These are phyloP conservation scores for Rhizophora mangle DNA, from an alignment of 345 rosid genomes.

Conservation along the genomic window DNA sequence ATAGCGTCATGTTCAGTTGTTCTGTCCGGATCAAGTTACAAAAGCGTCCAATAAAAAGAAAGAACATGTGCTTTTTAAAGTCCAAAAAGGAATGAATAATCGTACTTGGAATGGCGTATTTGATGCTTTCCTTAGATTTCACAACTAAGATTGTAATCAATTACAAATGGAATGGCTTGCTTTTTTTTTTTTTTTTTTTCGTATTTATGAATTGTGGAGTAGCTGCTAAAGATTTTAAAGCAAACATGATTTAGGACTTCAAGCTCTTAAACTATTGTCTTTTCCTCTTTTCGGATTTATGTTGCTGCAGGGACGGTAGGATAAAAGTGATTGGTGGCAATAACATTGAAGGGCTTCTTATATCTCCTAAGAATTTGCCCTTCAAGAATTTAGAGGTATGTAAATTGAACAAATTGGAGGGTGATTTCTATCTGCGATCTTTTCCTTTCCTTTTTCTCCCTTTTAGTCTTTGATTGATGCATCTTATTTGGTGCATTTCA, in stretches of 20 bases:
- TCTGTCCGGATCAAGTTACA: too few relatives aligned
- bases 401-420: background rate
- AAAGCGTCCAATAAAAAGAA: too few relatives aligned
- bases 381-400: conserved; percentile 29
- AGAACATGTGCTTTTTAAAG: too few relatives aligned
- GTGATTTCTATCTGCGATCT: background rate
- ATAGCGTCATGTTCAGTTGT: background rate
- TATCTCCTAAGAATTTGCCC: conserved; percentile 16
- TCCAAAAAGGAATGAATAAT: too few relatives aligned
- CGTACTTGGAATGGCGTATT: too few relatives aligned
- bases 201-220: too few relatives aligned
- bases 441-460: background rate
- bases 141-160: too few relatives aligned
- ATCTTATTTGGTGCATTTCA: background rate
- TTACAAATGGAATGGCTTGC: too few relatives aligned
- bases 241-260: background rate
- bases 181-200: too few relatives aligned
- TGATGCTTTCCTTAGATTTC: too few relatives aligned
- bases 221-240: background rate
- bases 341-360: conserved; percentile 27
- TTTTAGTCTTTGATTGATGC: background rate
- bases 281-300: background rate
- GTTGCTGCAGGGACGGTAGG: conserved; percentile 26
- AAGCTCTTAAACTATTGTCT: background rate
- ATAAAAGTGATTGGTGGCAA: conserved; percentile 30